phyloP scores from a whole-genome alignment of 176 grass and related monocot species.

The Elaeis guineensis region DNA sequence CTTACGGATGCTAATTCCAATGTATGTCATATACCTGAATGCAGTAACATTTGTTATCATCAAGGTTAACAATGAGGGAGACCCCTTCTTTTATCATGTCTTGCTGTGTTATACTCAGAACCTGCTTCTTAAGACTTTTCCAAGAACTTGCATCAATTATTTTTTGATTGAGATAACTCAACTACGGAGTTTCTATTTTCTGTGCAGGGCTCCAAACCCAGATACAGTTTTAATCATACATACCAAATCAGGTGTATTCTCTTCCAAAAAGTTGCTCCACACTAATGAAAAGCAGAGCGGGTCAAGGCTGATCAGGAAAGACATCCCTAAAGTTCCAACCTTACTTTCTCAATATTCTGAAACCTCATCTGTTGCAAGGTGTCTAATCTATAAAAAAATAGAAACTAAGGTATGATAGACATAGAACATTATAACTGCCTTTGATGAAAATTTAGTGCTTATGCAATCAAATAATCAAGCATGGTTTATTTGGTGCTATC shows the following conservation, averaged over 20 bases:
- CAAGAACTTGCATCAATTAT: no score
- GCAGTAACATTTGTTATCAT: no score
- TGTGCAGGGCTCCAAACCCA: slow-evolving; percentile 71
- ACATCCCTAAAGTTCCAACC: slow-evolving; percentile 35
- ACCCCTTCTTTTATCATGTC: no score
- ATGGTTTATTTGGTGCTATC: no score
- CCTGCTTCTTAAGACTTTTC: no score
- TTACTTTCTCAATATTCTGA: slow-evolving; percentile 29
- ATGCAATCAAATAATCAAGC: no score
- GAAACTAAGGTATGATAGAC: slow-evolving; percentile 51
- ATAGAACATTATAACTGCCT: no score
- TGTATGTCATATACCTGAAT: no score
- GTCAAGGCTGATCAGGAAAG: slow-evolving; percentile 87
- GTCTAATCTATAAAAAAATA: slow-evolving; percentile 61
- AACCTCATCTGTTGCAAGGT: slow-evolving; percentile 51
- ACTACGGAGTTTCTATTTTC: slow-evolving; percentile 8
- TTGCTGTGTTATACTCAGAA: no score
- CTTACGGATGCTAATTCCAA: no score
- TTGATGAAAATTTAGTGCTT: background rate
- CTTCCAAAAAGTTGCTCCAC: slow-evolving; percentile 79
- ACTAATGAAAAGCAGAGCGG: slow-evolving; percentile 47
- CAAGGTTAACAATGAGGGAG: no score
- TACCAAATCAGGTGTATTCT: slow-evolving; percentile 82
- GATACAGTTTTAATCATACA: slow-evolving; percentile 96
- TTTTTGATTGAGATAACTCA: no score